Base-by-base conservation (phyloP, 75 land plant genomes). In the Selaginella moellendorffii region DNA sequence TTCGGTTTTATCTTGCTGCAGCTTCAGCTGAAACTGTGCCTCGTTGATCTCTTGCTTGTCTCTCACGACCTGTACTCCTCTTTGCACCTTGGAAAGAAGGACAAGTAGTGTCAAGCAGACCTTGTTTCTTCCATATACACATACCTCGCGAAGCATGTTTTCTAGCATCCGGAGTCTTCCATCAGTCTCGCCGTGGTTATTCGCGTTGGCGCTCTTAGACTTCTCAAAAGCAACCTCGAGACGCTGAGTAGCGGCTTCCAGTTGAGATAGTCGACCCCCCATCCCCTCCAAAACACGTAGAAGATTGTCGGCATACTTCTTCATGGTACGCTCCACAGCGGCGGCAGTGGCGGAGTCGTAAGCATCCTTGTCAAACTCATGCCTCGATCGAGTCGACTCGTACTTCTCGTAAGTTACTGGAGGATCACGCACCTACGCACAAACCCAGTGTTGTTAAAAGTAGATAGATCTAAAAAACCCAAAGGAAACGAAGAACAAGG, bases 1-100 rank as follows among this genome's bases (percentile, higher is more conserved):
- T 29, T 82, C 88, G 28, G 75, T 85, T 30, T 77, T 79, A 10
- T 28, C 65, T 28, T 80, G 74, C 31, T 83, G 81, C 20, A 85
- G 68, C 76, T 85, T 79, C 21, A 81, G 73, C 30, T 83, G 79
- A 1, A 77, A 58, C 26, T 80, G 87, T 46, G 90, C 81, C 5
- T 88, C 90, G 1, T 74, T 58, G 52, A 69, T 70, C 53, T 88
- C 87, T 71, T 91, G 97, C 74, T 79, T 88, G 53, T 85, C 96
- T 26, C 76, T 81, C 31, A 92, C 22, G 18, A 79, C 69, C 53
- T 81, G 82, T 25, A 92, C 80, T 8, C 85, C 80, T 9, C 81
- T 61, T 76, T 85, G 90, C 2, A 92, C 87, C 98, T 91, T 21
- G 81, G 67, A 67, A 31, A 74, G 27, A 29, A 14, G 14, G 5